Conservation (phyloP, 2,329 filamentous ascomycete genomes). For the Dothidotthia symphoricarpi region DNA sequence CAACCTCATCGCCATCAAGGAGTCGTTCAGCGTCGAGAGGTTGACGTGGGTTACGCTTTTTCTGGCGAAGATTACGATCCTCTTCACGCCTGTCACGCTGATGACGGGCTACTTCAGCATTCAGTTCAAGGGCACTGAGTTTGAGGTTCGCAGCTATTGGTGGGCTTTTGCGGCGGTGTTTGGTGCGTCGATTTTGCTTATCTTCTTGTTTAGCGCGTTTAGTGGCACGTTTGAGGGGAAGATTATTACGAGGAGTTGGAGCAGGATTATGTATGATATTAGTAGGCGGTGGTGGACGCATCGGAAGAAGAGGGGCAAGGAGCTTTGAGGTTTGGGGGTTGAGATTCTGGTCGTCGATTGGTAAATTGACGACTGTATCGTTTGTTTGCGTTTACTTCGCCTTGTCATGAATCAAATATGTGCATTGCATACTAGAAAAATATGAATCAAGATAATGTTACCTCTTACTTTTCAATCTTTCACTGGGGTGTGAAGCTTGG, state of each 20-base stretch:
- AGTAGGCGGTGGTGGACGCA: slow-evolving; percentile 26
- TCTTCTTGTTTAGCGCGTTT: slow-evolving; percentile 59
- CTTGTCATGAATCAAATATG: too few species aligned
- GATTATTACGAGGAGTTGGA: slow-evolving; percentile 50
- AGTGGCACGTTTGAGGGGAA: slow-evolving; percentile 59
- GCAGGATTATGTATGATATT: slow-evolving; percentile 28
- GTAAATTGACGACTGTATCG: too few species aligned
- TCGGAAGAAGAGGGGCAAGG: slow-evolving; percentile 23
- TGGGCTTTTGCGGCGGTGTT: slow-evolving; percentile 64
- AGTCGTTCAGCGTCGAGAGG: slow-evolving; percentile 68
- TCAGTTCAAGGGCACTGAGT: slow-evolving; percentile 61
- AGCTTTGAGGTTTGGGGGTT: slow-evolving; percentile 3
- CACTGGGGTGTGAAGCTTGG: too few species aligned
- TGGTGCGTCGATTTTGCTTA: slow-evolving; percentile 55
- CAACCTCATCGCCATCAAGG: slow-evolving; percentile 73
- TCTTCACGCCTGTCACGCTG: slow-evolving; percentile 72
- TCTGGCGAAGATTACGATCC: slow-evolving; percentile 70
- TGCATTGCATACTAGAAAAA: too few species aligned
- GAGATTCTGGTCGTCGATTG: too few species aligned
- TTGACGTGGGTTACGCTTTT: slow-evolving; percentile 70
- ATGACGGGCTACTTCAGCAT: slow-evolving; percentile 74
- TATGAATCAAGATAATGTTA: too few species aligned
- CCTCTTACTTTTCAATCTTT: too few species aligned
- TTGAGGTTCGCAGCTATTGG: slow-evolving; percentile 66
- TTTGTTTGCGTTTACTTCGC: too few species aligned